Conservation (phyloP, 73 alveolate species). For the Paramecium tetraurelia region DNA sequence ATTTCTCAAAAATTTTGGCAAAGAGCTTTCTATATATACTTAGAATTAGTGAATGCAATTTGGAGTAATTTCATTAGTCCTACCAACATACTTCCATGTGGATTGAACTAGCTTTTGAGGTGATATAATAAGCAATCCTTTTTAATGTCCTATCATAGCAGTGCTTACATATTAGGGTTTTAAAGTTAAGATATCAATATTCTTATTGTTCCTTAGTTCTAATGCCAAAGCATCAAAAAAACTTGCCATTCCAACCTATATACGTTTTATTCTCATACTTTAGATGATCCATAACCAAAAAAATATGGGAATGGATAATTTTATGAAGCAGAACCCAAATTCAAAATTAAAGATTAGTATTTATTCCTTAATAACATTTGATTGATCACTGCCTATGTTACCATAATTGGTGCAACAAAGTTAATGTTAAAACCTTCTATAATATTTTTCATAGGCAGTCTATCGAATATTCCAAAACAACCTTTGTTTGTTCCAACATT, state of each 20-base stretch:
- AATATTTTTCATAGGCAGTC: neutral
- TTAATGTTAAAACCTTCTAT: neutral
- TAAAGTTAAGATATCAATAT: neutral
- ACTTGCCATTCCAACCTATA: neutral
- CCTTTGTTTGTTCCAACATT: constrained; percentile 71
- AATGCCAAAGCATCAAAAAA: neutral
- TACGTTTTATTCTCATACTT: neutral
- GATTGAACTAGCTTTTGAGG: neutral
- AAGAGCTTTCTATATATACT: neutral
- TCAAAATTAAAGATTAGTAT: neutral
- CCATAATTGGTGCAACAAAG: neutral
- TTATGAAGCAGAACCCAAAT: neutral
- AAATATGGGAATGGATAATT: neutral
- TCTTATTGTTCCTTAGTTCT: neutral
- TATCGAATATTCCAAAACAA: neutral
- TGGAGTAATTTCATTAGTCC: neutral
- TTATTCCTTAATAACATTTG: neutral
- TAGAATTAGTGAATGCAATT: neutral
- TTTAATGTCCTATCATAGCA: neutral
- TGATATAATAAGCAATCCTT: neutral
- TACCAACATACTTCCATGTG: neutral
- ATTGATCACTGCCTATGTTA: neutral
- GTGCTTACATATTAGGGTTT: constrained; percentile 6
- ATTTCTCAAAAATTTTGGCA: neutral
- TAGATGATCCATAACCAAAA: constrained; percentile 2